Evolutionary conservation across 1,284 basidiomycete species (phyloP).

Genomic region (Golubevia pallescens): DNA sequence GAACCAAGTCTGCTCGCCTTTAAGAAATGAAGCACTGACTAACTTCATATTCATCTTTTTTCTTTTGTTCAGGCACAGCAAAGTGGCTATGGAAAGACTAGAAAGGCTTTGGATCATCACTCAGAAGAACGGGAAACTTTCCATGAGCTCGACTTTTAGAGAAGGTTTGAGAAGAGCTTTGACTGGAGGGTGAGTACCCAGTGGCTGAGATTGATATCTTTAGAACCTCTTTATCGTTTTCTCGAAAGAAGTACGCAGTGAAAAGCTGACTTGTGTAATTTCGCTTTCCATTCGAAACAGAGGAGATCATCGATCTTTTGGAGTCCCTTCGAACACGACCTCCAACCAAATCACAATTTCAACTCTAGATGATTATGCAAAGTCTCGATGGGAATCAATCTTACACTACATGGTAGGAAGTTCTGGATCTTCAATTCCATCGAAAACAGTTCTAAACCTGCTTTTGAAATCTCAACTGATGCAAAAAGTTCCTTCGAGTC

Average conservation of each 20-base stretch:
- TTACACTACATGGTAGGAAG: constrained; percentile 98
- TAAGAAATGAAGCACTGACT: neutral
- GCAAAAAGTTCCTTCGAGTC: constrained; percentile 51
- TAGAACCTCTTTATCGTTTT: constrained; percentile 12
- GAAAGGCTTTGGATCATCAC: constrained; percentile 33
- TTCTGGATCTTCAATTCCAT: constrained; percentile 74
- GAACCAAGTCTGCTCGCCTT: neutral
- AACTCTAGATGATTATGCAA: constrained; percentile 80
- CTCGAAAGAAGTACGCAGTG: constrained; percentile 1
- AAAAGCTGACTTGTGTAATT: neutral
- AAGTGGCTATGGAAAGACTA: constrained; percentile 28
- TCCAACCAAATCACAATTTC: constrained; percentile 70
- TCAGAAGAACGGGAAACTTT: constrained; percentile 67
- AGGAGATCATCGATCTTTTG: constrained; percentile 88
- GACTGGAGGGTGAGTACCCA: constrained; percentile 78
- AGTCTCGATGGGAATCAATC: constrained; percentile 96
- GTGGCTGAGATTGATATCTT: constrained; percentile 22
- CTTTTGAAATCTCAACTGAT: constrained; percentile 87
- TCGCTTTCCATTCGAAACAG: constrained; percentile 67
- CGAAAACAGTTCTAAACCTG: constrained; percentile 81
- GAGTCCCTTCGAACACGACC: constrained; percentile 76
- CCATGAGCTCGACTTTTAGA: constrained; percentile 56
- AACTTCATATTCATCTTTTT: neutral
- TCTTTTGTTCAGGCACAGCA: neutral
- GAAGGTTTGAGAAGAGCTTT: constrained; percentile 74